Conservation (phyloP, 2,329 filamentous ascomycete genomes). For the Aspergillus sp. region DNA sequence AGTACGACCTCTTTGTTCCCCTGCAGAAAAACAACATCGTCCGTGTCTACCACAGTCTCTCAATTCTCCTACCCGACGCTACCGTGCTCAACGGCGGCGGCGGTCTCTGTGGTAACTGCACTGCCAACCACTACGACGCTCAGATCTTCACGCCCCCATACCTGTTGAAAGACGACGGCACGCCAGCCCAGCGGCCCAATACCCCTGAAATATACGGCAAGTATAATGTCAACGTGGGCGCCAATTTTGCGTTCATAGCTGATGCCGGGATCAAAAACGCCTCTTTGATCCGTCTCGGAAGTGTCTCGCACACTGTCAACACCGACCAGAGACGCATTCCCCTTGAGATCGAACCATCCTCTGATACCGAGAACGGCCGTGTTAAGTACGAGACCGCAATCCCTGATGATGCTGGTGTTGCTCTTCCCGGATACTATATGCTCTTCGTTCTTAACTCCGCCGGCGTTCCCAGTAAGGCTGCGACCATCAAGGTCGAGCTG, state of each 20-base stretch:
- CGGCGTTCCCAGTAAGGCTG: too few species aligned
- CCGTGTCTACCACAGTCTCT: conserved; percentile 43
- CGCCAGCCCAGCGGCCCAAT: conserved; percentile 2
- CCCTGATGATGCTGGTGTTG: too few species aligned
- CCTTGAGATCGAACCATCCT: too few species aligned
- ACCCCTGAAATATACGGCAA: too few species aligned
- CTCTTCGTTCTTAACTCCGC: too few species aligned
- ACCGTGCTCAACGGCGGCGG: conserved; percentile 48
- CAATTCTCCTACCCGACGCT: conserved; percentile 46
- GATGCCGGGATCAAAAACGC: conserved; percentile 18
- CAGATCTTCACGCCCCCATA: conserved; percentile 54
- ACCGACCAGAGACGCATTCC: conserved; percentile 52
- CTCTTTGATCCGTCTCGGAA: conserved; percentile 45
- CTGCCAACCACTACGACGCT: conserved; percentile 47
- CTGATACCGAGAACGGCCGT: too few species aligned
- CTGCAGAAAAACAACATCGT: conserved; percentile 14
- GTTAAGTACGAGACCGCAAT: too few species aligned
- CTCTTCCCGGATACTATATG: too few species aligned
- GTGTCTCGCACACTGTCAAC: conserved; percentile 51
- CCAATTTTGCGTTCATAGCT: too few species aligned
- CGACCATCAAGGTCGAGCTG: too few species aligned
- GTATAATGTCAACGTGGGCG: too few species aligned
- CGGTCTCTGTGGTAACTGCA: conserved; percentile 46
- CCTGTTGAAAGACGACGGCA: conserved; percentile 44
- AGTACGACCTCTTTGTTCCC: conserved; percentile 32